phyloP scores from a whole-genome alignment of 495 filamentous ascomycete genomes.

The Neurospora sp. region DNA sequence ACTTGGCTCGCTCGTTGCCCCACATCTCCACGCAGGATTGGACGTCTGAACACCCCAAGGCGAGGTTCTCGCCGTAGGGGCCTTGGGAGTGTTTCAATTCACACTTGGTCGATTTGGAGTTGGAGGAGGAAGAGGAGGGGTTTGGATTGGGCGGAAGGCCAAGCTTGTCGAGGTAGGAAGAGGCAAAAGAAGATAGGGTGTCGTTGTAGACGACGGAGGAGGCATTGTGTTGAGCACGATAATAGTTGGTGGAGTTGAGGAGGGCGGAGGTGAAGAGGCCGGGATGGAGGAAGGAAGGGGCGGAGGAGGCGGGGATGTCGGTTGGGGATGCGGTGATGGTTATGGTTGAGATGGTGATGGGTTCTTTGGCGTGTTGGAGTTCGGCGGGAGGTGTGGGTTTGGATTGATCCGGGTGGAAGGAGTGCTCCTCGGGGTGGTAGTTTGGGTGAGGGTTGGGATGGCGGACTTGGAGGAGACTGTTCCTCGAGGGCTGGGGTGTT shows the following conservation, averaged over 20 bases:
- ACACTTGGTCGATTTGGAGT: conserved; percentile 29
- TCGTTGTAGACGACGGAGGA: conserved; percentile 53
- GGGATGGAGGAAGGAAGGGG: conserved; percentile 37
- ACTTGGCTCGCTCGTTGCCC: conserved; percentile 52
- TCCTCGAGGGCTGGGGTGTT: background rate
- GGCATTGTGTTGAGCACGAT: conserved; percentile 57
- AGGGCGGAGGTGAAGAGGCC: conserved; percentile 45
- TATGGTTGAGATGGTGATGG: conserved; percentile 1
- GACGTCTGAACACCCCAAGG: conserved; percentile 53
- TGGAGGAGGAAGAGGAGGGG: background rate
- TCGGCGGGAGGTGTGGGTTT: background rate
- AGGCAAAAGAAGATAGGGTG: conserved; percentile 47
- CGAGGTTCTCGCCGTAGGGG: conserved; percentile 71
- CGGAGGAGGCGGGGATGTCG: conserved; percentile 18
- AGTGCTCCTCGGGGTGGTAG: no score
- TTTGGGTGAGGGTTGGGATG: no score
- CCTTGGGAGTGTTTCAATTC: conserved; percentile 55
- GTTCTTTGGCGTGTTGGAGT: background rate
- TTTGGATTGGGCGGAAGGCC: background rate
- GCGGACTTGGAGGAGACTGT: background rate
- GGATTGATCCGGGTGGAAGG: background rate
- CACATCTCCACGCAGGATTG: conserved; percentile 52
- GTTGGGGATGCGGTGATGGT: conserved; percentile 18
- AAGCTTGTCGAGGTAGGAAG: conserved; percentile 15
- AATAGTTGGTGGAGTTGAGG: conserved; percentile 58